Percentiles rank a stretch among this genome's conserved stretches.
Conservation (phyloP, 106 monocot species). For the Posidonia australis region DNA sequence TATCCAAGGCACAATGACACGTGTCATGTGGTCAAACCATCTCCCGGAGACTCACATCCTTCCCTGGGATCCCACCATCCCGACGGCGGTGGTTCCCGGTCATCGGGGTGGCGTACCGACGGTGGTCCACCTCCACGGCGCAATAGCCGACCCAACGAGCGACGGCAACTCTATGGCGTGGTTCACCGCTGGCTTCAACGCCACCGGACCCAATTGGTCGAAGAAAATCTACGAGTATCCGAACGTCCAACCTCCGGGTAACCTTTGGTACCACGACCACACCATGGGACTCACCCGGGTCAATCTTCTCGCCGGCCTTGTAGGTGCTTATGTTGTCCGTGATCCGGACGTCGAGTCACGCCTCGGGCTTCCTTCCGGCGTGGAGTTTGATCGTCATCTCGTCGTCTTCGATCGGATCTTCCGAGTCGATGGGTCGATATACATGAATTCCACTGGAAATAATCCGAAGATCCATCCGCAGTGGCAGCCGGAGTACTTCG, state of each 20-base stretch:
- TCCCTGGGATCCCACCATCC: constrained; percentile 21
- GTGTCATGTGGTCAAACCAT: constrained; percentile 17
- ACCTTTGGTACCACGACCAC: constrained; percentile 40
- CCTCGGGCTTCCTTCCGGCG: constrained; percentile 44
- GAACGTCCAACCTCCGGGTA: constrained; percentile 64
- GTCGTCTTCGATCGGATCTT: constrained; percentile 72
- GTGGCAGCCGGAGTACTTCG: constrained; percentile 98
- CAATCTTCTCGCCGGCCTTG: constrained; percentile 36
- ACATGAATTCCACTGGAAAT: constrained; percentile 72
- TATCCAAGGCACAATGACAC: not conserved
- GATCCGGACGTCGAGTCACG: constrained; percentile 31
- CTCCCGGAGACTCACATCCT: constrained; percentile 19
- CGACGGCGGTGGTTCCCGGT: constrained; percentile 8
- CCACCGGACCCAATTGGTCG: constrained; percentile 13
- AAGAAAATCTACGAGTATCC: constrained; percentile 25
- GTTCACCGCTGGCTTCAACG: constrained; percentile 15
- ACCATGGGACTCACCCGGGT: constrained; percentile 26
- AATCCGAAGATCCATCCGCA: constrained; percentile 74
- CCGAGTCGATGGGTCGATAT: constrained; percentile 60
- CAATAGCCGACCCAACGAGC: constrained; percentile 9
- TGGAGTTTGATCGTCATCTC: constrained; percentile 40
- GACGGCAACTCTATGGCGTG: constrained; percentile 19
- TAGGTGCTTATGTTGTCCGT: constrained; percentile 54
- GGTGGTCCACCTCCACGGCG: constrained; percentile 25
- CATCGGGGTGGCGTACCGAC: constrained; percentile 11